These are phyloP conservation scores for Gamsiella multidivaricata DNA, from an alignment of 192 early-diverging fungal genomes.

Conservation along the genomic window DNA sequence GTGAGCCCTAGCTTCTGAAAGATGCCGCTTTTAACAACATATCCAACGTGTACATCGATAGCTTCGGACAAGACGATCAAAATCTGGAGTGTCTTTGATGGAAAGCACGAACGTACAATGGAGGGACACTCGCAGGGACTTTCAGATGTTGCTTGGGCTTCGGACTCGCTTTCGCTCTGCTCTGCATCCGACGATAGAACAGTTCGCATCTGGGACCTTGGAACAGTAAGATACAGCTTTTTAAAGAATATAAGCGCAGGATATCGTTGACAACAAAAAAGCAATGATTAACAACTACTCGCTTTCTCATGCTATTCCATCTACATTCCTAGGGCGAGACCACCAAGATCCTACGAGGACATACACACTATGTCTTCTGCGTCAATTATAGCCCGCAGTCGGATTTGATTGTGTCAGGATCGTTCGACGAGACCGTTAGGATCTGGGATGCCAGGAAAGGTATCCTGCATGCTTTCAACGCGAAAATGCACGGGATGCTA, in stretches of 20 bases:
- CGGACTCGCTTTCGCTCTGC: conserved; percentile 88
- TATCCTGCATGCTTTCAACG: conserved; percentile 7
- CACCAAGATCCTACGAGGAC: conserved; percentile 85
- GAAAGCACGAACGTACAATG: conserved; percentile 85
- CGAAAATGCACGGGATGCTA: not conserved
- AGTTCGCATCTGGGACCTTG: conserved; percentile 91
- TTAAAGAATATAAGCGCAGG: no score
- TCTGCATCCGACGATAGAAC: conserved; percentile 97
- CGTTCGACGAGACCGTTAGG: conserved; percentile 96
- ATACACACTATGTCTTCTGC: conserved; percentile 97
- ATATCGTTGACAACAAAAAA: no score
- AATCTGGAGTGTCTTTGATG: conserved; percentile 91
- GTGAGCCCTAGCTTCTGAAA: not conserved
- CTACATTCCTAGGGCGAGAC: conserved; percentile 64
- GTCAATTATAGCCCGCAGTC: conserved; percentile 96
- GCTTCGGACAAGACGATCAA: conserved; percentile 94
- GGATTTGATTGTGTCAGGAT: conserved; percentile 95
- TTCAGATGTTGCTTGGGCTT: conserved; percentile 96
- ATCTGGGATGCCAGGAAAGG: conserved; percentile 97
- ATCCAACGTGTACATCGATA: no score
- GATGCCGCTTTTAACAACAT: no score
- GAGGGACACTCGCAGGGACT: conserved; percentile 93
- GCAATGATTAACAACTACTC: no score
- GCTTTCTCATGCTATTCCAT: conserved; percentile 8
- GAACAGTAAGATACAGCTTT: conserved; percentile 62